A percentile compares a stretch with the other conserved stretches of the same genome.
Evolutionary conservation across 305 asterid genomes (phyloP).

Genomic region (Solanum hybrid): DNA sequence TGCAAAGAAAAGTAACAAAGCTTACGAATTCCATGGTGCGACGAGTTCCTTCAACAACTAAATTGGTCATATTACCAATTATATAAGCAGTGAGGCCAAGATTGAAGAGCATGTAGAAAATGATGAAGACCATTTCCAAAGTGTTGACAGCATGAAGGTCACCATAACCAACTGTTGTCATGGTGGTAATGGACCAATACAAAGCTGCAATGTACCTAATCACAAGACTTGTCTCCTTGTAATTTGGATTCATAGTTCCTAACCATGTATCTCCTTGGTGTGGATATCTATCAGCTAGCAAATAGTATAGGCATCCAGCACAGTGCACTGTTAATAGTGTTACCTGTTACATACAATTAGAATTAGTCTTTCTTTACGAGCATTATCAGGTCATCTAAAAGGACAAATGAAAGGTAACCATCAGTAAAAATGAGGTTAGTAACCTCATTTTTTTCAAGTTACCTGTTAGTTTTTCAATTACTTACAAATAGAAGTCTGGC

Average conservation of each 20-base stretch:
- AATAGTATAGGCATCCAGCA: conserved; percentile 74
- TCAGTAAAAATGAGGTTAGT: not conserved
- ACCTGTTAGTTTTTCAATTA: conserved; percentile 29
- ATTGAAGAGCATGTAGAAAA: conserved; percentile 73
- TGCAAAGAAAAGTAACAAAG: not conserved
- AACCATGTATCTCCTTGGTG: conserved; percentile 73
- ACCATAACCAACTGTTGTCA: conserved; percentile 93
- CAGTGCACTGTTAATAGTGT: conserved; percentile 69
- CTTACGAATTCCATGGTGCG: conserved; percentile 93
- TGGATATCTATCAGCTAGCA: conserved; percentile 62
- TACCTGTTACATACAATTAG: conserved; percentile 31
- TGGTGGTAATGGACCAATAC: conserved; percentile 84
- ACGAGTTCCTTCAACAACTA: conserved; percentile 91
- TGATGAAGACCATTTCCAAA: conserved; percentile 70
- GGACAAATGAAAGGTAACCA: not conserved
- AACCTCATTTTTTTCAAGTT: conserved; percentile 12
- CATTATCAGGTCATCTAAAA: not conserved
- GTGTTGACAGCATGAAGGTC: conserved; percentile 80
- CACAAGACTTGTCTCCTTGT: conserved; percentile 45
- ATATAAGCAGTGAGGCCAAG: conserved; percentile 78
- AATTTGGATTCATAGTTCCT: conserved; percentile 48
- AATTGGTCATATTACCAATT: conserved; percentile 84
- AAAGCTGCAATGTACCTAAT: conserved; percentile 58
- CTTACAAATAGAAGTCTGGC: conserved; percentile 82
- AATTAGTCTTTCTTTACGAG: not conserved